These are phyloP conservation scores for Saturnispora bothae DNA, from an alignment of 805 yeast species.

Conservation along the genomic window DNA sequence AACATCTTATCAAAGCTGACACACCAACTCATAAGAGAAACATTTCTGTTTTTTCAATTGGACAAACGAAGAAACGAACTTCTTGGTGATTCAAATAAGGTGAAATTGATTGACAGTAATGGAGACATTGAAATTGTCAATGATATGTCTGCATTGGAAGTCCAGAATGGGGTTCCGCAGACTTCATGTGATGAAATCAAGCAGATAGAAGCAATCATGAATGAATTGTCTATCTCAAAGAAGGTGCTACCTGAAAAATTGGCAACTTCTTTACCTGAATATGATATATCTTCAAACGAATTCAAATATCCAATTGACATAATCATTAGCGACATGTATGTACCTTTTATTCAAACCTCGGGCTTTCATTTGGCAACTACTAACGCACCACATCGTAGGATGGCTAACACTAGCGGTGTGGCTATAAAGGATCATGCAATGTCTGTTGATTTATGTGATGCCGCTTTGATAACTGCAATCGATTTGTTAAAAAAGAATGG, in stretches of 20 bases:
- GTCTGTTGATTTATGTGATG: constrained; percentile 88
- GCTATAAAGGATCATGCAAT: constrained; percentile 70
- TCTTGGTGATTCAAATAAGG: constrained; percentile 4
- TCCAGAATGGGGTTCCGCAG: constrained; percentile 10
- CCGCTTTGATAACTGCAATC: constrained; percentile 69
- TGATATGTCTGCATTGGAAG: constrained; percentile 13
- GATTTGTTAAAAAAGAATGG: constrained; percentile 67
- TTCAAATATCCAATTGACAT: constrained; percentile 42
- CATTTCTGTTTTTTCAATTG: constrained; percentile 29
- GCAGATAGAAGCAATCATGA: not conserved
- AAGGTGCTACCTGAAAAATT: constrained; percentile 1
- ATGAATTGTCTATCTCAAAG: constrained; percentile 4
- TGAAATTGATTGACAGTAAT: constrained; percentile 3
- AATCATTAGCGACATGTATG: constrained; percentile 77
- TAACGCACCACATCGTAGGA: constrained; percentile 78
- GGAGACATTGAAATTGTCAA: constrained; percentile 5
- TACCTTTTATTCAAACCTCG: constrained; percentile 41
- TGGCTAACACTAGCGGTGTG: constrained; percentile 84
- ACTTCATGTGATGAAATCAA: constrained; percentile 8
- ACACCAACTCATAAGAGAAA: constrained; percentile 42
- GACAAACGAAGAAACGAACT: constrained; percentile 19
- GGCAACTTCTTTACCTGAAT: not conserved
- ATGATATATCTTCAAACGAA: constrained; percentile 5
- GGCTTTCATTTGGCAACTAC: constrained; percentile 54
- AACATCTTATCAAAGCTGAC: constrained; percentile 65